A percentile compares a stretch with the other conserved stretches of the same genome.
phyloP scores from a whole-genome alignment of 352 stramenopile species.

The Globisporangium recalcitrans region DNA sequence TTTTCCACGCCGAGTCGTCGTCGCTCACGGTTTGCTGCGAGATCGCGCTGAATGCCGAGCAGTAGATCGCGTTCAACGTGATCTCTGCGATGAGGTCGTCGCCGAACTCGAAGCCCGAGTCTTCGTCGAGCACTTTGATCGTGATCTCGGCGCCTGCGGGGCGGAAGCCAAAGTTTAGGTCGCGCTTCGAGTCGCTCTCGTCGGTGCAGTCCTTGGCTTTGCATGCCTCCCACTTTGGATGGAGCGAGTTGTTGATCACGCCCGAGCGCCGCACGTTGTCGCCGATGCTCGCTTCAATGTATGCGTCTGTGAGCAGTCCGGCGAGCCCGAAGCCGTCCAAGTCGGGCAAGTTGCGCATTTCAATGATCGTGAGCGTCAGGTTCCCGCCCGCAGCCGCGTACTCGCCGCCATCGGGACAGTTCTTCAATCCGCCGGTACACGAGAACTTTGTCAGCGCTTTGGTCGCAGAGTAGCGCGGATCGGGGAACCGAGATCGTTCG shows the following conservation, averaged over 20 bases:
- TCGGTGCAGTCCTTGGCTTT: constrained; percentile 33
- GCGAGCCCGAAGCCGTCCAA: constrained; percentile 71
- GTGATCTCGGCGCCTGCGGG: constrained; percentile 70
- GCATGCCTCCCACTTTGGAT: constrained; percentile 74
- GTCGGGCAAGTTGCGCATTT: constrained; percentile 82
- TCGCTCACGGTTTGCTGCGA: constrained; percentile 40
- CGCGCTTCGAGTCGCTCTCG: constrained; percentile 41
- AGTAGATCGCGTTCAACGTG: constrained; percentile 76
- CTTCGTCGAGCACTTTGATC: constrained; percentile 68
- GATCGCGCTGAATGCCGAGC: constrained; percentile 56
- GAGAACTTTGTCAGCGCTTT: constrained; percentile 58
- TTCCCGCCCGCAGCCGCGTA: constrained; percentile 80
- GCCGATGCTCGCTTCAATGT: constrained; percentile 65
- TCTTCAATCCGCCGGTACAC: constrained; percentile 53
- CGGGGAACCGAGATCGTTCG: constrained; percentile 47
- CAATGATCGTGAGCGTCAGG: constrained; percentile 78
- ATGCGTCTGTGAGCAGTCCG: constrained; percentile 71
- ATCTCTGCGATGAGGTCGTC: constrained; percentile 79
- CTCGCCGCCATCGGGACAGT: constrained; percentile 67
- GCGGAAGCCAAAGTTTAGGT: constrained; percentile 85
- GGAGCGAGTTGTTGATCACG: constrained; percentile 29
- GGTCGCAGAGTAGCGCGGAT: constrained; percentile 53
- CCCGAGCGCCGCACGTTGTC: constrained; percentile 56
- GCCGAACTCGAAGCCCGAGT: constrained; percentile 83
- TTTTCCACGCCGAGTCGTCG: constrained; percentile 58